Percentiles rank a stretch among this genome's conserved stretches.
These are phyloP conservation scores for Zygotorulaspora mrakii DNA, from an alignment of 1,139 yeast species.

Conservation along the genomic window DNA sequence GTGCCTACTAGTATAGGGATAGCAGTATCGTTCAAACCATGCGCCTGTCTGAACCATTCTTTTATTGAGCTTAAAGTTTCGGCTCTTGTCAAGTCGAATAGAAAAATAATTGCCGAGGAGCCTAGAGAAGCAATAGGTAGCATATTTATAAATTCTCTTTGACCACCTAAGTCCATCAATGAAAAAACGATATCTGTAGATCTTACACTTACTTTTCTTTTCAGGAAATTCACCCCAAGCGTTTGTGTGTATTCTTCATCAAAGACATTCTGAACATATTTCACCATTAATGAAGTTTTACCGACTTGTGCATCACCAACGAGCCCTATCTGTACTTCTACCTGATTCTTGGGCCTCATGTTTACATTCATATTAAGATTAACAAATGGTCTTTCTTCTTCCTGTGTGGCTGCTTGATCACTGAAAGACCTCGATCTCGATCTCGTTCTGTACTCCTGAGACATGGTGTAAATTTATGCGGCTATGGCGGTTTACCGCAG, in stretches of 20 bases:
- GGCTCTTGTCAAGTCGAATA: slow-evolving; percentile 88
- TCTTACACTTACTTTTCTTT: slow-evolving; percentile 78
- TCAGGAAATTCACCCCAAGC: slow-evolving; percentile 92
- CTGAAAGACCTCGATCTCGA: background rate
- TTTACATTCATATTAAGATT: slow-evolving; percentile 7
- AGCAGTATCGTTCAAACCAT: slow-evolving; percentile 88
- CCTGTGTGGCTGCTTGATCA: no score
- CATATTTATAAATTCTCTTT: slow-evolving; percentile 94
- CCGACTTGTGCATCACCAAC: slow-evolving; percentile 99
- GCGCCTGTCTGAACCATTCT: slow-evolving; percentile 93
- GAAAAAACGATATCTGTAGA: slow-evolving; percentile 89
- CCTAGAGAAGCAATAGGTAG: slow-evolving; percentile 89
- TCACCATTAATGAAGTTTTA: slow-evolving; percentile 93
- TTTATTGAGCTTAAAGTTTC: slow-evolving; percentile 81
- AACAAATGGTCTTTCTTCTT: no score
- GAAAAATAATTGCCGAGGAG: slow-evolving; percentile 87
- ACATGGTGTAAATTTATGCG: no score
- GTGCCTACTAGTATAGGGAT: slow-evolving; percentile 93
- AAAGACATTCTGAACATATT: slow-evolving; percentile 90
- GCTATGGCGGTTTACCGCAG: no score
- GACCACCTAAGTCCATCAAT: slow-evolving; percentile 97
- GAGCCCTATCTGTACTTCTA: slow-evolving; percentile 85
- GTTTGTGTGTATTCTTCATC: slow-evolving; percentile 94
- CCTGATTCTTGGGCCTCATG: slow-evolving; percentile 41
- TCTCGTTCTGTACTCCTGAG: background rate